phyloP scores from a whole-genome alignment of 2,329 filamentous ascomycete genomes.

The Lecanicillium sp. region DNA sequence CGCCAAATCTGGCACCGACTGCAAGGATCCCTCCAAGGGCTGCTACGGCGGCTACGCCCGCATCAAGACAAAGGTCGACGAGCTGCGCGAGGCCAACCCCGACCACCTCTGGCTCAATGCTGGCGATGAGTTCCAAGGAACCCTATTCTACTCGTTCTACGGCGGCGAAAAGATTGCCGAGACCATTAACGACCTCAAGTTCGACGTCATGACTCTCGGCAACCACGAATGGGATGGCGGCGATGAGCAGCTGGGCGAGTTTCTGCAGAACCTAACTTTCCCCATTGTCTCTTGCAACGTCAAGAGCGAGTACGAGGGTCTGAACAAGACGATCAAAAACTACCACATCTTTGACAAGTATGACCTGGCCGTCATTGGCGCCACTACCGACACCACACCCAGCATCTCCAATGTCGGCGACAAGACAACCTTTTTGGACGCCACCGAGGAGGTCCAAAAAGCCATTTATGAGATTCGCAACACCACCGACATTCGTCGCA shows the following conservation, averaged over 20 bases:
- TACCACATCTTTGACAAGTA: constrained; percentile 57
- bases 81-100: constrained; percentile 46
- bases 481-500: constrained; percentile 54
- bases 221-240: constrained; percentile 62
- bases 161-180: constrained; percentile 60
- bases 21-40: constrained; percentile 43
- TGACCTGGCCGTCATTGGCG: constrained; percentile 54
- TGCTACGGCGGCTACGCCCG: constrained; percentile 59
- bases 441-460: constrained; percentile 48
- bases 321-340: constrained; percentile 56
- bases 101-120: constrained; percentile 56
- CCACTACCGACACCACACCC: constrained; percentile 51
- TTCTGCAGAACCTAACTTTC: constrained; percentile 55
- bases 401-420: constrained; percentile 50
- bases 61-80: constrained; percentile 51
- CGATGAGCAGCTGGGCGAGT: constrained; percentile 52
- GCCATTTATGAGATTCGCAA: constrained; percentile 53
- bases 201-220: constrained; percentile 59
- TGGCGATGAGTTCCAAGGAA: constrained; percentile 64
- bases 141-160: constrained; percentile 59
- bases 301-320: constrained; percentile 46
- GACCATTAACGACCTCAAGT: constrained; percentile 55
- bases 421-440: constrained; percentile 50
- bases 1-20: constrained; percentile 52
- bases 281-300: constrained; percentile 57